These are phyloP conservation scores for Clausena lansium DNA, from an alignment of 345 rosid species.

Conservation along the genomic window DNA sequence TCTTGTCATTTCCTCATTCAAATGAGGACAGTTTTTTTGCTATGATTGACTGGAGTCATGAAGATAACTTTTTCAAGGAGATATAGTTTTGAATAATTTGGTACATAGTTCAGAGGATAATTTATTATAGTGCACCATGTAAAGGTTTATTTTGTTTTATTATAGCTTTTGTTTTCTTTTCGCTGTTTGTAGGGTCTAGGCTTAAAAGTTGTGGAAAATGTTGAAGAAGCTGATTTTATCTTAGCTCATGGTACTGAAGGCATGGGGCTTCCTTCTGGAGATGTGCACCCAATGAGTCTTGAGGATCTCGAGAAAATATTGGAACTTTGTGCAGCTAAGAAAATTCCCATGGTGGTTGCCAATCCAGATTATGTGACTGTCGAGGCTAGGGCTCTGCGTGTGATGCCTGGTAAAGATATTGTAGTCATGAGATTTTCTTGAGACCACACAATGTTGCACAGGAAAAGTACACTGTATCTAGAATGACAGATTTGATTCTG, in stretches of 20 bases:
- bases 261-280: slow-evolving; percentile 71
- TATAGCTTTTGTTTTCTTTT: too few relatives aligned
- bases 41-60: not conserved
- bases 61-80: not conserved
- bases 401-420: slow-evolving; percentile 79
- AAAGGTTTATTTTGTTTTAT: too few relatives aligned
- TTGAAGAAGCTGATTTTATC: slow-evolving; percentile 85
- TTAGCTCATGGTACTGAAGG: slow-evolving; percentile 93
- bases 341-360: slow-evolving; percentile 90
- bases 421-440: slow-evolving; percentile 5
- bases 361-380: slow-evolving; percentile 95
- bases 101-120: not conserved
- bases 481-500: not conserved
- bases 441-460: not conserved
- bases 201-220: slow-evolving; percentile 64
- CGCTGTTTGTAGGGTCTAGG: slow-evolving; percentile 59
- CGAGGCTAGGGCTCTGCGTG: slow-evolving; percentile 74
- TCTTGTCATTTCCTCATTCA: not conserved
- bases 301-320: slow-evolving; percentile 78
- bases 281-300: slow-evolving; percentile 48
- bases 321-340: slow-evolving; percentile 63
- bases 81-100: not conserved
- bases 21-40: not conserved
- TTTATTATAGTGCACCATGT: not conserved
- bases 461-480: not conserved